These are phyloP conservation scores for Volvariella surrecta DNA, from an alignment of 1,284 basidiomycete genomes.

Conservation along the genomic window DNA sequence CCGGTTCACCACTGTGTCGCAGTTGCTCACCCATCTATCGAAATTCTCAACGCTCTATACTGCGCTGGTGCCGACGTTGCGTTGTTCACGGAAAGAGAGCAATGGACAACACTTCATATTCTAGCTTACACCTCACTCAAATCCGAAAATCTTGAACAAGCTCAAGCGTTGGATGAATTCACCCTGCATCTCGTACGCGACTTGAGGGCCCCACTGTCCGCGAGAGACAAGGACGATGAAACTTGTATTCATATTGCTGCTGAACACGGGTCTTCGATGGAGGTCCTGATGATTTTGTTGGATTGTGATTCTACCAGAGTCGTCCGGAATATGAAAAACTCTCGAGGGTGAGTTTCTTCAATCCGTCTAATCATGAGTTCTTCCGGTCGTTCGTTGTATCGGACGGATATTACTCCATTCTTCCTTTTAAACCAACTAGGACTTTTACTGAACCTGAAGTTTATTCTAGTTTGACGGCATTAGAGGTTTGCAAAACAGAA, in stretches of 20 bases:
- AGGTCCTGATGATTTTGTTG: slow-evolving; percentile 52
- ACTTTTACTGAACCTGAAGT: slow-evolving; percentile 6
- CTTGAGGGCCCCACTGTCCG: slow-evolving; percentile 55
- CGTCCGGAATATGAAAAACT: slow-evolving; percentile 52
- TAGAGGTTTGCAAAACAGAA: slow-evolving; percentile 57
- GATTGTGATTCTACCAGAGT: slow-evolving; percentile 49
- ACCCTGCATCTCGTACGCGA: slow-evolving; percentile 58
- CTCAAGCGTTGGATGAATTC: slow-evolving; percentile 42
- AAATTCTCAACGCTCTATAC: slow-evolving; percentile 59
- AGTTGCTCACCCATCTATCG: slow-evolving; percentile 42
- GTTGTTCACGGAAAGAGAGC: slow-evolving; percentile 55
- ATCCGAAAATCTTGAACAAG: slow-evolving; percentile 24
- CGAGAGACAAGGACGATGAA: slow-evolving; percentile 75
- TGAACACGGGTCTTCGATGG: slow-evolving; percentile 71
- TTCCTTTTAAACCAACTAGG: slow-evolving; percentile 8
- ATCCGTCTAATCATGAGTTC: no score
- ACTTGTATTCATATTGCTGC: slow-evolving; percentile 94
- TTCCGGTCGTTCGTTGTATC: no score
- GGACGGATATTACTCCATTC: no score
- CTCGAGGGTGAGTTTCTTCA: slow-evolving; percentile 54
- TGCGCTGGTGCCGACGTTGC: slow-evolving; percentile 65
- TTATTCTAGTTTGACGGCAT: slow-evolving; percentile 46
- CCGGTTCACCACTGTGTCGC: slow-evolving; percentile 61
- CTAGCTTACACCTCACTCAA: slow-evolving; percentile 46
- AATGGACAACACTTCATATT: slow-evolving; percentile 63